A percentile compares a stretch with the other conserved stretches of the same genome.
These are phyloP conservation scores for Sarocladium strictum DNA, from an alignment of 2,329 filamentous ascomycete genomes.

Conservation along the genomic window DNA sequence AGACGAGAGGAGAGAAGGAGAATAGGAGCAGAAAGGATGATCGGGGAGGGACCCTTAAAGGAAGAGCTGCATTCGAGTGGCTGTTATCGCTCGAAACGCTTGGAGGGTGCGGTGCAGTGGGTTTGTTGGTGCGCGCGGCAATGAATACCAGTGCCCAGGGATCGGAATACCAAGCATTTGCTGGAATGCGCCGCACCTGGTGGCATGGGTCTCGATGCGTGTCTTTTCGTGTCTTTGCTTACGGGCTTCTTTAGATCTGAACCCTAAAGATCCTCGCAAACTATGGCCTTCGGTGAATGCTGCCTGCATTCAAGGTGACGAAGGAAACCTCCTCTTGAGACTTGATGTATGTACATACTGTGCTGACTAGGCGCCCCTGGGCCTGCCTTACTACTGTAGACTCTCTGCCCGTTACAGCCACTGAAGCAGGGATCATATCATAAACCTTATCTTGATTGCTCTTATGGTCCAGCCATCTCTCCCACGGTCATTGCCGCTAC, in stretches of 20 bases:
- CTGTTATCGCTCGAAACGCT: background rate
- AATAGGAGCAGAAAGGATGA: background rate
- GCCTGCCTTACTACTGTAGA: too few species aligned
- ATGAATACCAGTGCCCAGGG: background rate
- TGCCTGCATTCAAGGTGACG: too few species aligned
- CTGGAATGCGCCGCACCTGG: background rate
- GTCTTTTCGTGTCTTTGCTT: background rate
- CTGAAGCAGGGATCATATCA: too few species aligned
- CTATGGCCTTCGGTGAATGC: too few species aligned
- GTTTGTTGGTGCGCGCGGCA: constrained; percentile 1
- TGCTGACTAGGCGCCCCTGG: too few species aligned
- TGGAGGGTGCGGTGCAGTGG: background rate
- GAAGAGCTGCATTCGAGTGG: background rate
- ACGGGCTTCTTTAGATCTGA: background rate
- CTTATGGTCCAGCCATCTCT: background rate
- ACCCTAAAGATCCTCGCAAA: too few species aligned
- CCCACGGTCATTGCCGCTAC: too few species aligned
- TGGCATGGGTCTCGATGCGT: background rate
- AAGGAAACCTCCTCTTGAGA: too few species aligned
- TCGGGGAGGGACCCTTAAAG: background rate
- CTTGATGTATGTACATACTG: too few species aligned
- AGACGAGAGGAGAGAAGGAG: background rate
- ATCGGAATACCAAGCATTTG: background rate
- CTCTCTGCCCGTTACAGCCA: too few species aligned
- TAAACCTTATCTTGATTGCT: too few species aligned